Percentiles rank a stretch among this genome's conserved stretches.
phyloP scores from a whole-genome alignment of 805 yeast genomes.

The Suhomyces sp. region DNA sequence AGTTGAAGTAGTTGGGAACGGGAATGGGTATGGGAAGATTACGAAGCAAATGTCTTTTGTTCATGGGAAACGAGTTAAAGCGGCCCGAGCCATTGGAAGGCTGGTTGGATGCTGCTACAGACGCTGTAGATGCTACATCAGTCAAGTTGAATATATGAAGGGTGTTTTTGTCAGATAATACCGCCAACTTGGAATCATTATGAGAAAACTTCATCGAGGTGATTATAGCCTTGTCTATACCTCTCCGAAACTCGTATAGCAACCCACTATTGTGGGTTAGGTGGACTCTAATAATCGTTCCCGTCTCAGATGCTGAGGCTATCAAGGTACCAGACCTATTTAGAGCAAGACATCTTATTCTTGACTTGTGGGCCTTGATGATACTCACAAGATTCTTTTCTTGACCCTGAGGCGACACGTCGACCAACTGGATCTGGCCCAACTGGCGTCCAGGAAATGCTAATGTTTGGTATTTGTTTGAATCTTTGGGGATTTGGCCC shows the following conservation, averaged over 20 bases:
- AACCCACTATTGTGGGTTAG: conserved; percentile 66
- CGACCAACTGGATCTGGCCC: conserved; percentile 81
- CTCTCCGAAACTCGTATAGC: conserved; percentile 84
- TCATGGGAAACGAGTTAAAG: conserved; percentile 22
- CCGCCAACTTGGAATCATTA: conserved; percentile 72
- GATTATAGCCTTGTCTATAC: conserved; percentile 78
- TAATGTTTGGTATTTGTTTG: conserved; percentile 45
- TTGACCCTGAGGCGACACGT: conserved; percentile 62
- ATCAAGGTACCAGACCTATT: conserved; percentile 63
- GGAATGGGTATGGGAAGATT: conserved; percentile 63
- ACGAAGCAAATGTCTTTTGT: conserved; percentile 65
- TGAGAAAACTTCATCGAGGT: conserved; percentile 84
- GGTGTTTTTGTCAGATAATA: conserved; percentile 84
- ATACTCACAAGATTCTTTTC: conserved; percentile 64
- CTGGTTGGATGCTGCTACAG: neutral
- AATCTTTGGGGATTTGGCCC: conserved; percentile 9
- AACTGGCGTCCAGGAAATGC: conserved; percentile 74
- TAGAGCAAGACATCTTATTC: conserved; percentile 59
- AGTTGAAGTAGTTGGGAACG: conserved; percentile 62
- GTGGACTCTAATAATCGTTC: conserved; percentile 75
- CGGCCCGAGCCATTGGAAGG: neutral
- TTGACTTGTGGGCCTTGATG: conserved; percentile 72
- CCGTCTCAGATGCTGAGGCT: conserved; percentile 80
- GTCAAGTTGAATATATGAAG: conserved; percentile 73
- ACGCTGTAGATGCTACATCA: neutral